Evolutionary conservation across 306 rosid species (phyloP).

Genomic region (Boehmeria nivea): DNA sequence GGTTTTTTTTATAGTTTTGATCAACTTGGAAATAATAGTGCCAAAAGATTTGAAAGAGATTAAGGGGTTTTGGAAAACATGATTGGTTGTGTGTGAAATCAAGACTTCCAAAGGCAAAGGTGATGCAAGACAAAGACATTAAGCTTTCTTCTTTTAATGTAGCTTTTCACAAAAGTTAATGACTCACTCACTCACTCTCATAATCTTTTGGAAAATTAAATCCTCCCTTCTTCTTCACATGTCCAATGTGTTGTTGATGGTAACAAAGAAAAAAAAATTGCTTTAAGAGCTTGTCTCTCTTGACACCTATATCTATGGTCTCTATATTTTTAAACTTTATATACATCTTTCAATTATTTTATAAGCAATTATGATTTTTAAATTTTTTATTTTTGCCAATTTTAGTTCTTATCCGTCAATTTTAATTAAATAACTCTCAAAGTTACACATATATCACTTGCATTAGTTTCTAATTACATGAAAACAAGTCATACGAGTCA

Average conservation of each 20-base stretch:
- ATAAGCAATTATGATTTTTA: no score
- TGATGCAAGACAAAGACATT: conserved; percentile 16
- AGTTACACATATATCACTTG: no score
- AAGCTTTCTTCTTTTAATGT: background rate
- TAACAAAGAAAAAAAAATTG: background rate
- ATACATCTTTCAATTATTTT: no score
- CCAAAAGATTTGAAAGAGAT: conserved; percentile 17
- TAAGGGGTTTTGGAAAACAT: conserved; percentile 5
- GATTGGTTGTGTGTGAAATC: conserved; percentile 15
- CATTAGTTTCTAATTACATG: no score
- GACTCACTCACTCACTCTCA: conserved; percentile 8
- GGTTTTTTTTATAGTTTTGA: background rate
- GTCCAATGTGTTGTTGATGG: background rate
- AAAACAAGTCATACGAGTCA: no score
- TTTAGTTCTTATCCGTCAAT: no score
- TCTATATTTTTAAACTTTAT: no score
- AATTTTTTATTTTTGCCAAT: no score
- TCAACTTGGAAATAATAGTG: conserved; percentile 7
- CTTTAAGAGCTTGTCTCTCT: no score
- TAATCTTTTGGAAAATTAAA: background rate
- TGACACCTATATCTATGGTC: no score
- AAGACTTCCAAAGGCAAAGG: conserved; percentile 15
- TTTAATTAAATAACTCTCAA: no score
- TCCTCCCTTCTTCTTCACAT: background rate
- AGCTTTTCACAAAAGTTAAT: conserved; percentile 13